A percentile compares a stretch with the other conserved stretches of the same genome.
phyloP scores from a whole-genome alignment of 306 rosid species.

The Sophora flavescens region DNA sequence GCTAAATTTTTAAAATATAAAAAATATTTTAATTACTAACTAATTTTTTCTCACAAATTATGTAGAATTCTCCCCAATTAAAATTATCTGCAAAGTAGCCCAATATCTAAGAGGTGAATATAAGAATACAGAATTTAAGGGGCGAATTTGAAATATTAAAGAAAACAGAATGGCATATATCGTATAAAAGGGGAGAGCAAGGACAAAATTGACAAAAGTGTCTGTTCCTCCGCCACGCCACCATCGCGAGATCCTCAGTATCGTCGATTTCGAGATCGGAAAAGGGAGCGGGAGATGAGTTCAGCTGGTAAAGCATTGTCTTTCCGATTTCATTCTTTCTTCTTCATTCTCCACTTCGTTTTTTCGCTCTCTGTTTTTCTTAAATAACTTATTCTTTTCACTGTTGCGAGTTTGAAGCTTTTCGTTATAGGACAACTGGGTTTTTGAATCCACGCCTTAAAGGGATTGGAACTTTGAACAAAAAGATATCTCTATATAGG shows the following conservation, averaged over 20 bases:
- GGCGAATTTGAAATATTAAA: neutral
- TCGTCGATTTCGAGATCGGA: neutral
- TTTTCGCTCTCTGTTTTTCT: neutral
- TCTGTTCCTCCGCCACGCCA: neutral
- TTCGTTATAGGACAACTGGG: neutral
- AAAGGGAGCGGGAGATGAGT: constrained; percentile 15
- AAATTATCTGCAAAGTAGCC: no score
- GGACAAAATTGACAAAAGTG: neutral
- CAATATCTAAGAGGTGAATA: neutral
- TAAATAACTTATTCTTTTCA: no score
- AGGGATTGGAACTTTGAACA: neutral
- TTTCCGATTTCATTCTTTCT: neutral
- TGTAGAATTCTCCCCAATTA: no score
- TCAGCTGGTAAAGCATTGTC: constrained; percentile 28
- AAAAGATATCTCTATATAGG: neutral
- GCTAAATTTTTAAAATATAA: no score
- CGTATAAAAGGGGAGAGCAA: neutral
- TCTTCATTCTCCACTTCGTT: neutral
- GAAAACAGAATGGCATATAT: neutral
- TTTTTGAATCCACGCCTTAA: neutral
- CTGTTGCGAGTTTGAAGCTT: constrained; percentile 7
- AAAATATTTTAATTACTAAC: no score
- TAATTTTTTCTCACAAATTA: no score
- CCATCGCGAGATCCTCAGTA: neutral
- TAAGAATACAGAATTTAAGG: neutral